Evolutionary conservation across 2,329 filamentous ascomycete species (phyloP), one percentile per base, ranked within the genome.

Genomic region (Phaeosphaeriaceae sp.): DNA sequence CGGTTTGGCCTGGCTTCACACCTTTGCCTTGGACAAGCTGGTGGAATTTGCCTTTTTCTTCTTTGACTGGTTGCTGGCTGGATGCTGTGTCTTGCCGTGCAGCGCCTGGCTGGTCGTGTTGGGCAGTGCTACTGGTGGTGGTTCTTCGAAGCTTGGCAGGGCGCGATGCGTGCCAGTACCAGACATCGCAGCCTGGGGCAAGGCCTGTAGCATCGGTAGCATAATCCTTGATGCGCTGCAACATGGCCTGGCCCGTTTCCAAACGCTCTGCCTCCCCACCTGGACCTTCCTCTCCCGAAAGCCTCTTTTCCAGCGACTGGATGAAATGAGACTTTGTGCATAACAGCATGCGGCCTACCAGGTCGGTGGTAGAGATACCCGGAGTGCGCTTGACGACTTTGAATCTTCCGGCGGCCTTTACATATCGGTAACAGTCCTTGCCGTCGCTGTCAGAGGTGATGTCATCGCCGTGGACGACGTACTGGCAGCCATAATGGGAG

Each of bases 241-340:
- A 75, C 85, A 97, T 92, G 47, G 85, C 86, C 17, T 76, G 71
- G 0, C 86, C 90, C 6, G 83, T 80, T 3, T 78, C 77, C 55
- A 80, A 78, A 48, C 85, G 82, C 78, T 95, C 90, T 12, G 85
- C 84, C 1, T 79, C 76, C 4, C 83, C 86, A 13, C 90, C 90
- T 13, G 81, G 81, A 3, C 90, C 90, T 67, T 95, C 90, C 36
- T 85, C 74, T 4, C 90, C 92, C 0, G 79, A 78, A 6, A 97
- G 79, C 20, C 82, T 77, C 42, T 81, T 83, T 60, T 87, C 82
- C 35, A 97, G 80, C 0, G 88, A 92, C 64, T 86, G 88, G 72
- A 97, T 93, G 69, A 96, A 96, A 76, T 99, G 94, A 17, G 86
- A 89, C 69, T 87, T 88, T n/a, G 93, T 97, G 79, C 92, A 97